Conservation (phyloP, 306 rosid species). For the Ceratonia siliqua region DNA sequence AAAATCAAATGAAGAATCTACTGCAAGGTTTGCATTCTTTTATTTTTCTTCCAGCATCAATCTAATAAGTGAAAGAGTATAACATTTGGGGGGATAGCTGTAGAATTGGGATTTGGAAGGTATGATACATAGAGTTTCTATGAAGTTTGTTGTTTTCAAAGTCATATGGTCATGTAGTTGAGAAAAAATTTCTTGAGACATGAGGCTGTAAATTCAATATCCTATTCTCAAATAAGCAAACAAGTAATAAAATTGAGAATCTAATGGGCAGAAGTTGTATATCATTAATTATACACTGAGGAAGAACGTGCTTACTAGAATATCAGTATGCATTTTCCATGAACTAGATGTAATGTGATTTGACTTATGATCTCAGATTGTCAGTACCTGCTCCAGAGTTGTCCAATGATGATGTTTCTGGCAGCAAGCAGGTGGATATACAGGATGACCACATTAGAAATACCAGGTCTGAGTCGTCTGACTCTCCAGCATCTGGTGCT, state of each 20-base stretch:
- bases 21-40: conserved; percentile 58
- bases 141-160: background rate
- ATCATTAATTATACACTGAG: background rate
- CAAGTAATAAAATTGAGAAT: background rate
- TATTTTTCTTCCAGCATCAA: background rate
- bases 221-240: background rate
- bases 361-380: conserved; percentile 54
- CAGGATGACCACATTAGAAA: conserved; percentile 57
- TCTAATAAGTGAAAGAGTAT: background rate
- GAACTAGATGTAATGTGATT: conserved; percentile 25
- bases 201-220: background rate
- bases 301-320: background rate
- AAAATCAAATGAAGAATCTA: conserved; percentile 53
- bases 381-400: conserved; percentile 53
- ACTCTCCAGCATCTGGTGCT: conserved; percentile 65
- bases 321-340: conserved; percentile 7
- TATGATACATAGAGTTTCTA: background rate
- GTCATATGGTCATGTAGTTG: background rate
- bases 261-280: background rate
- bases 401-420: conserved; percentile 57
- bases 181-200: background rate
- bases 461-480: conserved; percentile 67
- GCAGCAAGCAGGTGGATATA: conserved; percentile 57
- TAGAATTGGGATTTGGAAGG: background rate
- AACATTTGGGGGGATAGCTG: background rate